phyloP scores from a whole-genome alignment of 805 yeast species.

The Saccharomyces kudriavzevii region DNA sequence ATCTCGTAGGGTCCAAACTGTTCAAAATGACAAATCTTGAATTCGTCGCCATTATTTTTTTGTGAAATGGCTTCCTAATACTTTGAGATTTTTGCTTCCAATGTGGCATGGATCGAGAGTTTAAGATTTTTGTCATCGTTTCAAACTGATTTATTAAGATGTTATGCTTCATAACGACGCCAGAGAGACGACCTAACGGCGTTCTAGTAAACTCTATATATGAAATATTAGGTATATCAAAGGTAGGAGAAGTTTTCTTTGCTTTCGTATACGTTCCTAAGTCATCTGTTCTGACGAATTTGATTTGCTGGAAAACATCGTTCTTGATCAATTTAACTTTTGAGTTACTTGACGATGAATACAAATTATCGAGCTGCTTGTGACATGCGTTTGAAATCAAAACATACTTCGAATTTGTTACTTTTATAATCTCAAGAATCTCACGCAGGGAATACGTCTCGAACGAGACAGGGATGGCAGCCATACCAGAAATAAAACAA shows the following conservation, averaged over 20 bases:
- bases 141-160: constrained; percentile 86
- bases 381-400: constrained; percentile 73
- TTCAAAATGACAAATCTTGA: constrained; percentile 49
- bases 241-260: constrained; percentile 51
- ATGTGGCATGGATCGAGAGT: constrained; percentile 41
- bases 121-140: constrained; percentile 58
- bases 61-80: constrained; percentile 34
- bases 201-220: constrained; percentile 88
- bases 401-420: constrained; percentile 70
- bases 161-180: constrained; percentile 86
- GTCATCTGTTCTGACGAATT: constrained; percentile 64
- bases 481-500: constrained; percentile 85
- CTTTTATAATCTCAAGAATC: constrained; percentile 59
- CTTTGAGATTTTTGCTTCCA: constrained; percentile 45
- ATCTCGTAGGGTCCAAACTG: constrained; percentile 61
- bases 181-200: constrained; percentile 84
- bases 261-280: constrained; percentile 65
- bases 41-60: constrained; percentile 7
- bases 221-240: constrained; percentile 76
- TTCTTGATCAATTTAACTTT: constrained; percentile 27
- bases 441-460: constrained; percentile 56
- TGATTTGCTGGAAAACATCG: constrained; percentile 24
- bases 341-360: constrained; percentile 34
- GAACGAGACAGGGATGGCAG: constrained; percentile 87
- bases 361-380: constrained; percentile 62